Conservation (phyloP, 2,329 filamentous ascomycete genomes). For the Paraconiothyrium sp. region DNA sequence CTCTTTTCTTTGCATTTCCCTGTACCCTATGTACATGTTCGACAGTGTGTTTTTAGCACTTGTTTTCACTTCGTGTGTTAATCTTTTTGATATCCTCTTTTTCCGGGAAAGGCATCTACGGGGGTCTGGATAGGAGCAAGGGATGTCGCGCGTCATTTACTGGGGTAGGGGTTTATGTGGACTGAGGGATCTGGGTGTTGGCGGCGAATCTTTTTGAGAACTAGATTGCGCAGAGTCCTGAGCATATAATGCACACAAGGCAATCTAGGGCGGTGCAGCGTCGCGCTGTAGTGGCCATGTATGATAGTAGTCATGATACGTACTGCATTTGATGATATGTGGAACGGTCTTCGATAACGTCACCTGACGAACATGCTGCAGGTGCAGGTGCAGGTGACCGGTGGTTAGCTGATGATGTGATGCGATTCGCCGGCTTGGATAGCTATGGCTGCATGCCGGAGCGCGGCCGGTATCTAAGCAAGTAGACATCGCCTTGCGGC, state of each 20-base stretch:
- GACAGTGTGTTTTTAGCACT: constrained; percentile 29
- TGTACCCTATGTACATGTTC: constrained; percentile 42
- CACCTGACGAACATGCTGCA: constrained; percentile 10
- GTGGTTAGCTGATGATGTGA: constrained; percentile 3
- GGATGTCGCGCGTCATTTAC: constrained; percentile 12
- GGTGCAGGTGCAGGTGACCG: not conserved
- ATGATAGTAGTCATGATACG: constrained; percentile 18
- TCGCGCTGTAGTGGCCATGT: constrained; percentile 16
- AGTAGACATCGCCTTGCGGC: not conserved
- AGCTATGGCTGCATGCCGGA: not conserved
- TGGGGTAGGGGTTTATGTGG: constrained; percentile 8
- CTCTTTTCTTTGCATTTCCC: constrained; percentile 45
- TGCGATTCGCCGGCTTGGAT: constrained; percentile 15
- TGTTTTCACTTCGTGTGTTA: constrained; percentile 37
- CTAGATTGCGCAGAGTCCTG: constrained; percentile 5
- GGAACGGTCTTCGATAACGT: constrained; percentile 10
- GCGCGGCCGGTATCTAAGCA: constrained; percentile 15
- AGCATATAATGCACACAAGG: not conserved
- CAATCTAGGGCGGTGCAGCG: constrained; percentile 13
- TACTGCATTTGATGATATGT: constrained; percentile 8
- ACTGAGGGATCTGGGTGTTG: constrained; percentile 7
- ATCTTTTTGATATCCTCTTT: constrained; percentile 23
- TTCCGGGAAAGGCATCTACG: constrained; percentile 14
- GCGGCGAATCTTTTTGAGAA: constrained; percentile 11
- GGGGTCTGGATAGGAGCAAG: constrained; percentile 18